phyloP scores from a whole-genome alignment of 768 basidiomycete species.

The Russula sp. region DNA sequence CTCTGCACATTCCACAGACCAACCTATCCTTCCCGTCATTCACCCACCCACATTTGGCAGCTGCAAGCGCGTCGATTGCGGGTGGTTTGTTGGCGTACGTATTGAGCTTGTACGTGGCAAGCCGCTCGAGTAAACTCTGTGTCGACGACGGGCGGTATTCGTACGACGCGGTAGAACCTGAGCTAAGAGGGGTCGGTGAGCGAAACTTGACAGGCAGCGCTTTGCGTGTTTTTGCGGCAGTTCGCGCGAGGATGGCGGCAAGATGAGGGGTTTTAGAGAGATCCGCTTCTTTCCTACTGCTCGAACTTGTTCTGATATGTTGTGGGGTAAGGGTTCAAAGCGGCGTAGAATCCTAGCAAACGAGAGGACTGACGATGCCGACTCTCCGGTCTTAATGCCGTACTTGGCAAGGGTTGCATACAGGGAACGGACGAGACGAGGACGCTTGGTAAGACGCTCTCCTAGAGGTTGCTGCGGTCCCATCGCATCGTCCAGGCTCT shows the following conservation, averaged over 20 bases:
- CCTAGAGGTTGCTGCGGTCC: conserved; percentile 29
- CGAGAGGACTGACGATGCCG: conserved; percentile 31
- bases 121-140: conserved; percentile 63
- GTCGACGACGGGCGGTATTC: conserved; percentile 79
- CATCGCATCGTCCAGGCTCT: conserved; percentile 61
- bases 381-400: conserved; percentile 52
- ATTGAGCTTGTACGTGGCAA: conserved; percentile 70
- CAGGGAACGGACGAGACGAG: conserved; percentile 48
- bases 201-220: conserved; percentile 42
- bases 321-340: conserved; percentile 8
- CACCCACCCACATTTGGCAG: conserved; percentile 76
- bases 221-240: conserved; percentile 50
- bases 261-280: conserved; percentile 61
- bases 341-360: not conserved
- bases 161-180: conserved; percentile 35
- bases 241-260: conserved; percentile 63
- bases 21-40: conserved; percentile 80
- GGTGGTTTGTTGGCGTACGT: conserved; percentile 78
- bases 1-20: conserved; percentile 63
- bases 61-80: conserved; percentile 70
- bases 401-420: conserved; percentile 80
- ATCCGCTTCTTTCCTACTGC: conserved; percentile 28
- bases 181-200: conserved; percentile 27
- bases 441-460: conserved; percentile 46
- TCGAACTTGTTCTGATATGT: conserved; percentile 18